Evolutionary conservation across 768 basidiomycete species (phyloP), one percentile per base, ranked within the genome.

Genomic region (Boletus tylopilopsis): DNA sequence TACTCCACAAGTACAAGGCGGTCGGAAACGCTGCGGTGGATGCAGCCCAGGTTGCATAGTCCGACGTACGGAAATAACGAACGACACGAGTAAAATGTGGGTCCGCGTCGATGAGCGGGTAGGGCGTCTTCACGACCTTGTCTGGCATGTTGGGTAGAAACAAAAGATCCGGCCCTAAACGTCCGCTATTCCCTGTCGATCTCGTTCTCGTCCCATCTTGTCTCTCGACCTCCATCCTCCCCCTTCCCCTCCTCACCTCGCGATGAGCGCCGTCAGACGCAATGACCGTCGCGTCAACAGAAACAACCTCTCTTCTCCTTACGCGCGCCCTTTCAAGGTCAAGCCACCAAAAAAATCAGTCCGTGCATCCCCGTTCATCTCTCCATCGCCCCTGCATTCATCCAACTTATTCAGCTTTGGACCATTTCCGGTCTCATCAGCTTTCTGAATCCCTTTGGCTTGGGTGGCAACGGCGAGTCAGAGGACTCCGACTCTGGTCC

Each of bases 31-130:
- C 86, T 49, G 77, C 88, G 3, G 94, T 92, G 48, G 78, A 80
- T 36, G 76, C 84, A 18, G 81, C 90, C 89, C 92, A 92, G 18
- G 79, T 71, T 19, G 79, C 89, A 73, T 91, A 94, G 76, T 99
- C 95, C 2, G 85, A 84, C 19, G 83, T 76, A 22, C 95, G 79
- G 70, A 97, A 82, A 73, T 96, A 96, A 50, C 89, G 76, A 19
- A 99, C 71, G 42, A 99, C 95, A 27, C 95, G 82, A 27, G 73
- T 73, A 13, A 84, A 84, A 74, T 96, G 89, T 10, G 95, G 95
- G 75, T 98, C 95, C 0, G 83, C 76, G 71, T 97, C 95, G 72
- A 98, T 89, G 70, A 95, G 84, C 41, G 94, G 94, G 73, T 82
- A 95, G 22, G 84, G 83, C 34, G 87, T 82, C 62, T 71, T 68